Conservation (phyloP, 2,329 filamentous ascomycete species). For the Calonectria hongkongensis region DNA sequence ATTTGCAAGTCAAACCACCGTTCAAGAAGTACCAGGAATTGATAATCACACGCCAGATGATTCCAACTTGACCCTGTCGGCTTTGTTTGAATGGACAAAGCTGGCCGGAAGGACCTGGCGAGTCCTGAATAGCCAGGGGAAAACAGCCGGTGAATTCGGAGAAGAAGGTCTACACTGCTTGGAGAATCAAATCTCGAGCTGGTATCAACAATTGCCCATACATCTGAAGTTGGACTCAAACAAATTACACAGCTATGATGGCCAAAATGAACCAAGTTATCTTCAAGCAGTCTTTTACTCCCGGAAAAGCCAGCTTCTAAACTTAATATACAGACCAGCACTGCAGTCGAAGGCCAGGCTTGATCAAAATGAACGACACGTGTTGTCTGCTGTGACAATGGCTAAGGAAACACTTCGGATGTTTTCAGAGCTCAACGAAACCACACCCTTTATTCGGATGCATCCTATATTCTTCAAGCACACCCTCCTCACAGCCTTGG, state of each 20-base stretch:
- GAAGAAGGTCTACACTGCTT: conserved; percentile 1
- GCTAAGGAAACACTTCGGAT: conserved; percentile 20
- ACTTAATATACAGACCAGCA: conserved; percentile 24
- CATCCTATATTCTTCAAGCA: conserved; percentile 31
- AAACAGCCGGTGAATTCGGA: not conserved
- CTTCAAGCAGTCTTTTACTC: conserved; percentile 18
- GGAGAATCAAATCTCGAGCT: not conserved
- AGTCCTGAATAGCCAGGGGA: conserved; percentile 11
- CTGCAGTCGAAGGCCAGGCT: conserved; percentile 19
- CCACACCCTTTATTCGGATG: conserved; percentile 2
- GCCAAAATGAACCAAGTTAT: not conserved
- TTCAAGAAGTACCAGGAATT: not conserved
- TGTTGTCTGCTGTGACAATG: not conserved
- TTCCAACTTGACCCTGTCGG: not conserved
- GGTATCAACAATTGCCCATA: conserved; percentile 23
- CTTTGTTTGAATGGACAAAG: conserved; percentile 31
- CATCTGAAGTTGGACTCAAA: not conserved
- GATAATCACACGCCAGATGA: not conserved
- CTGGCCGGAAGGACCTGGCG: conserved; percentile 30
- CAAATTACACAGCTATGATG: not conserved
- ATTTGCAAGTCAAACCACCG: not conserved
- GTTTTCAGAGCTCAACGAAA: conserved; percentile 22
- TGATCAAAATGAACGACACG: not conserved
- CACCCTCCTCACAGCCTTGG: conserved; percentile 10
- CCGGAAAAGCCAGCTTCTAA: conserved; percentile 28